phyloP scores from a whole-genome alignment of 2,329 filamentous ascomycete genomes.

The Phialophora tarda region DNA sequence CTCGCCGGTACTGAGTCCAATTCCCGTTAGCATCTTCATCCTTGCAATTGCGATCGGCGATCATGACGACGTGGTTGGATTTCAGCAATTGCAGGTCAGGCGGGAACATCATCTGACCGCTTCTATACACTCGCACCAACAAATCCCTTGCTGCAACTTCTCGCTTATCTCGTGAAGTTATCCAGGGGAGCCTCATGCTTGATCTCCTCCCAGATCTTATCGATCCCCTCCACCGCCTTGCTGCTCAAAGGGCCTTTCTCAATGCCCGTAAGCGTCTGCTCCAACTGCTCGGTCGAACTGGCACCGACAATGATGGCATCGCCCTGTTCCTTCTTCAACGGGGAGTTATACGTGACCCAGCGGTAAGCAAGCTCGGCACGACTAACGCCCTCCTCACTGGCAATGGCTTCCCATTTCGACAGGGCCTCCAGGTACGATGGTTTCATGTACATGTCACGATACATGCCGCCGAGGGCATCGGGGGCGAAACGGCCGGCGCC shows the following conservation, averaged over 20 bases:
- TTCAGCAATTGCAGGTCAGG: neutral
- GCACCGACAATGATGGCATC: conserved; percentile 46
- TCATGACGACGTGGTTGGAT: neutral
- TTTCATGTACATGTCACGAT: conserved; percentile 41
- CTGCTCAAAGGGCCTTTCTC: conserved; percentile 45
- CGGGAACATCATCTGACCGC: neutral
- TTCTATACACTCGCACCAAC: too few relatives aligned
- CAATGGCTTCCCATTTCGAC: conserved; percentile 42
- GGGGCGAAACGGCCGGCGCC: conserved; percentile 42
- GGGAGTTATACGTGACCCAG: conserved; percentile 46
- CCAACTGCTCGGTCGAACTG: conserved; percentile 44
- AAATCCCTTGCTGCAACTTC: neutral
- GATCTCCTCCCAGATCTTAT: conserved; percentile 42
- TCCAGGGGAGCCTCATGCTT: conserved; percentile 42
- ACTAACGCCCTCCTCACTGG: conserved; percentile 38
- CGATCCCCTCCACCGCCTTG: conserved; percentile 37
- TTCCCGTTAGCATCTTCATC: neutral
- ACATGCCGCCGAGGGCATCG: conserved; percentile 40
- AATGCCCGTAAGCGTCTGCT: conserved; percentile 41
- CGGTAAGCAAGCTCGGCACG: conserved; percentile 47
- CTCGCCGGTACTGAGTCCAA: too few relatives aligned
- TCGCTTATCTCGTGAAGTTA: conserved; percentile 28
- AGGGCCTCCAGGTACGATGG: conserved; percentile 43
- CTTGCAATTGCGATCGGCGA: neutral
- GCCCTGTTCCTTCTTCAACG: conserved; percentile 41